Evolutionary conservation across 495 filamentous ascomycete genomes (phyloP), one percentile per base, ranked within the genome.

Genomic region (Cercophora newfieldiana): DNA sequence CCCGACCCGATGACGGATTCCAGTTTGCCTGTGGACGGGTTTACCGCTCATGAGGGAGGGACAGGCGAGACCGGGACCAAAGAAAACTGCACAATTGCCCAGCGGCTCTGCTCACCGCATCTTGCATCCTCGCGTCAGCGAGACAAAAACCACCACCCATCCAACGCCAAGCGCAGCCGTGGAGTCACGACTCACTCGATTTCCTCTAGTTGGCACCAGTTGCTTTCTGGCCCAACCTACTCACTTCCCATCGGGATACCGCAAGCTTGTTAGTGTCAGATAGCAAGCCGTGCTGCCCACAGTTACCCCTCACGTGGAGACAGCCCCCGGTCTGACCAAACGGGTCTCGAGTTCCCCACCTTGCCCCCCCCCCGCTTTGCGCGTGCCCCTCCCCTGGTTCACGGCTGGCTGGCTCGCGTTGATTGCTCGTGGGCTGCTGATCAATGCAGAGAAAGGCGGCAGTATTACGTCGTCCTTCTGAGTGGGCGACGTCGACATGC

Each of bases 381-480:
- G 56, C 26, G 12, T 44, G 56, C 44, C 59, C 37, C 59, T 31
- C 48, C 24, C 37, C 25, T 16, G 59, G 21, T 21, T 19, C 10
- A 29, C 26, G 22, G n/a, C 16, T 24, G 24, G 57, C 19, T 53
- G 47, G 59, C 44, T 50, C 49, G 24, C 3, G 59, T 61, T 63
- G 61, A 63, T 63, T 61, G 59, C 47, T 51, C 24, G 37, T 60
- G 58, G 31, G 33, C 58, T 60, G 58, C 58, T 60, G 58, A 60
- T 61, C 50, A 47, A 44, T 47, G 61, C 19, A 50, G 31, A 37
- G 59, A 33, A 21, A 71, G 71, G 69, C 56, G 67, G 64, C 71
- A 69, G 71, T 22, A 71, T 73, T 73, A 73, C 71, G 71, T 73
- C 69, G 72, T 61, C 64, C 47, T 31, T 61, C 64, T 55, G 30